These are phyloP conservation scores for Chaetoscypha palmicola DNA, from an alignment of 2,329 filamentous ascomycete genomes.

Conservation along the genomic window DNA sequence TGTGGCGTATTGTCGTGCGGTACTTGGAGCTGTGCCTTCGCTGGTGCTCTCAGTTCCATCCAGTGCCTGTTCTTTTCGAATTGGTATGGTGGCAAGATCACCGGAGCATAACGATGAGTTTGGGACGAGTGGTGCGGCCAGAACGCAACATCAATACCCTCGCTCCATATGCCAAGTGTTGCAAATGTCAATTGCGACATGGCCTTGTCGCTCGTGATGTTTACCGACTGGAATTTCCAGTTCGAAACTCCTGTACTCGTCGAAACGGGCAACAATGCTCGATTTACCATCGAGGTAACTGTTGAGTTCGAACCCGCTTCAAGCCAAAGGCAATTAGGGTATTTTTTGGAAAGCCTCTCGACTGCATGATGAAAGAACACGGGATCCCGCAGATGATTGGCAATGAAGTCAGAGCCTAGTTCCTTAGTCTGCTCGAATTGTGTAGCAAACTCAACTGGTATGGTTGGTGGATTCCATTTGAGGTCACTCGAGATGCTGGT, in stretches of 20 bases:
- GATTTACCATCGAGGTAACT: constrained; percentile 16
- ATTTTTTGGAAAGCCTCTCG: constrained; percentile 14
- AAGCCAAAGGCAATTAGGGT: constrained; percentile 24
- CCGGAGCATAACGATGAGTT: constrained; percentile 13
- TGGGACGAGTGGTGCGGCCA: constrained; percentile 29
- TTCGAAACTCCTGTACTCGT: no score
- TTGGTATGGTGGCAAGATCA: constrained; percentile 33
- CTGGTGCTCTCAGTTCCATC: constrained; percentile 19
- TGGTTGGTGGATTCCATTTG: constrained; percentile 3
- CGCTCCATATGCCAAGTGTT: constrained; percentile 27
- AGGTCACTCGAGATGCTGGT: not conserved
- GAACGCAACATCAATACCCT: constrained; percentile 22
- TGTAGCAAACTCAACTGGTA: constrained; percentile 13
- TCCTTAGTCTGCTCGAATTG: constrained; percentile 19
- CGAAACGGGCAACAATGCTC: not conserved
- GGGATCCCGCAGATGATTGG: constrained; percentile 24
- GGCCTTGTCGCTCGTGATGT: constrained; percentile 17
- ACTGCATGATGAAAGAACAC: constrained; percentile 28
- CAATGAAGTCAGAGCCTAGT: not conserved
- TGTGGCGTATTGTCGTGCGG: not conserved
- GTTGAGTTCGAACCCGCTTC: constrained; percentile 15
- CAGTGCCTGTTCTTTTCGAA: constrained; percentile 32
- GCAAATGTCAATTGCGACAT: constrained; percentile 22
- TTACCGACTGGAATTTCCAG: constrained; percentile 20
- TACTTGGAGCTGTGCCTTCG: not conserved